Evolutionary conservation across 495 filamentous ascomycete genomes (phyloP), one percentile per base, ranked within the genome.

Genomic region (Filosporella fistucella): DNA sequence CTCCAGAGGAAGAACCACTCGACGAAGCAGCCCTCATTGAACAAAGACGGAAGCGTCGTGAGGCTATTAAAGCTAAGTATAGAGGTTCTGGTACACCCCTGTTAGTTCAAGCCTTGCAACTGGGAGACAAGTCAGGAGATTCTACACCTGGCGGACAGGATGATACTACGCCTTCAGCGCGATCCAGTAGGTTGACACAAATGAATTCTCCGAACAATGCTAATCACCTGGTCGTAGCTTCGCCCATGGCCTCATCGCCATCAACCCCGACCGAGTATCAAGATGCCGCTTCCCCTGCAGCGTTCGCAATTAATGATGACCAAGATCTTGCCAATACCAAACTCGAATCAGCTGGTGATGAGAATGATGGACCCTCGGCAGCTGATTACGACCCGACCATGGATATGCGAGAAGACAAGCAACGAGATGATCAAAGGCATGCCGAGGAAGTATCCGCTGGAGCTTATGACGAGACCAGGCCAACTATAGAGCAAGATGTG

Each of bases 361-460:
- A 85, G 38, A 79, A 84, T 60, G 81, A 88, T 50, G 89, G 86
- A 13, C 88, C 86, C 33, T 96, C 91, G 29, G 93, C 93, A 41
- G 93, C 93, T 55, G 89, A 96, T 58, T 96, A 98, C 67, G 90
- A 96, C 61, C 94, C 93, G 0, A 95, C 86, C 3, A 68, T 80
- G 57, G 93, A 98, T 62, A 94, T 95, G 87, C 80, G 82, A 64
- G 88, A 95, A 64, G 91, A 97, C 59, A 76, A 81, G 53, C 70
- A 82, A 40, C 80, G 87, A 43, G 80, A 89, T 52, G 81, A 82
- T 55, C 69, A 77, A 41, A 76, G 81, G 42, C 74, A 80, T 46
- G 67, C 71, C 12, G 65, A 76, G 5, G 73, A 78, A 11, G 61
- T 84, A 21, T 71, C 80, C n/a, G 75, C 82, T 23, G 63, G 62